Conservation (phyloP, 83 land plant species). For the Picea abies region DNA sequence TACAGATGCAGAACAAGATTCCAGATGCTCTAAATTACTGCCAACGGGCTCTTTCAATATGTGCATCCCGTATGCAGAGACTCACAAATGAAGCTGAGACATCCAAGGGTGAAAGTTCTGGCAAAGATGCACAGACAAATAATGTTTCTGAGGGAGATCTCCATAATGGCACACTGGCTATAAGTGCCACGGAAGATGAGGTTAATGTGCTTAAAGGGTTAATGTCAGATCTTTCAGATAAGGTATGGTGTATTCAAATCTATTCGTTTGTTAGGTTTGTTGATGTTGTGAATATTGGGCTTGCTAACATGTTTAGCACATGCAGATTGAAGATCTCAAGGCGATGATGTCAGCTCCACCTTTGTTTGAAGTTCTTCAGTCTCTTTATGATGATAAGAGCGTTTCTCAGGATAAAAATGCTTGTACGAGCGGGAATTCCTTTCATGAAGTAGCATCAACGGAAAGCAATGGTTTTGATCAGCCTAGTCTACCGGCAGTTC, state of each 20-base stretch:
- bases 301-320: background rate
- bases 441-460: background rate
- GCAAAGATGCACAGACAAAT: slow-evolving; percentile 16
- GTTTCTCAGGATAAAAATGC: slow-evolving; percentile 15
- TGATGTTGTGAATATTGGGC: background rate
- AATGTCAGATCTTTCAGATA: too few relatives aligned
- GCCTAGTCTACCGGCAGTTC: slow-evolving; percentile 38
- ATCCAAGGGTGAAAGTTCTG: slow-evolving; percentile 13
- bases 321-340: slow-evolving; percentile 79
- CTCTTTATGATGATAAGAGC: slow-evolving; percentile 29
- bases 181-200: too few relatives aligned
- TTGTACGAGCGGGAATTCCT: slow-evolving; percentile 8
- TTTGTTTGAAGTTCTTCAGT: slow-evolving; percentile 44
- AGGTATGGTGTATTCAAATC: slow-evolving; percentile 19
- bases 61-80: slow-evolving; percentile 55
- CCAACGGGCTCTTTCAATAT: slow-evolving; percentile 56
- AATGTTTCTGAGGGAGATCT: too few relatives aligned
- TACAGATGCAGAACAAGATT: slow-evolving; percentile 54
- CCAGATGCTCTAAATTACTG: slow-evolving; percentile 71
- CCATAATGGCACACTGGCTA: background rate
- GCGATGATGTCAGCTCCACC: slow-evolving; percentile 40
- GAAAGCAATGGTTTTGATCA: slow-evolving; percentile 39
- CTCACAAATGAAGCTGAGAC: slow-evolving; percentile 39
- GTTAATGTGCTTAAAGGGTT: too few relatives aligned
- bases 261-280: background rate